These are phyloP conservation scores for Ceratobasidium sp. DNA, from an alignment of 1,284 basidiomycete genomes.

Conservation along the genomic window DNA sequence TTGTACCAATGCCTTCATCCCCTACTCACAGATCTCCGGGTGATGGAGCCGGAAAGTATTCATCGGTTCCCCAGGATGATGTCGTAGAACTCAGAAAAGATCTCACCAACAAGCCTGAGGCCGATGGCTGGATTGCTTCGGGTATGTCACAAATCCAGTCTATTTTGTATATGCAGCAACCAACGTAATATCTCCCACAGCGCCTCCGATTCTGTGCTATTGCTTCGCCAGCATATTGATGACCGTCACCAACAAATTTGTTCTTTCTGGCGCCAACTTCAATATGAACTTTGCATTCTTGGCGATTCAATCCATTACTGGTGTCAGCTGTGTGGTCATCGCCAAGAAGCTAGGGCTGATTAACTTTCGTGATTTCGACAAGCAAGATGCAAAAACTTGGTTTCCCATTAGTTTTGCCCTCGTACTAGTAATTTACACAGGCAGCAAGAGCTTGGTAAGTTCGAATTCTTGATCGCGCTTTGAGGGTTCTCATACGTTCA, in stretches of 20 bases:
- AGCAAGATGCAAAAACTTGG: constrained; percentile 88
- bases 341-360: constrained; percentile 86
- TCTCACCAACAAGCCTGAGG: constrained; percentile 55
- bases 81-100: constrained; percentile 67
- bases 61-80: constrained; percentile 51
- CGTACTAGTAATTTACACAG: constrained; percentile 96
- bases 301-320: constrained; percentile 88
- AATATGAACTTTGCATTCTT: constrained; percentile 97
- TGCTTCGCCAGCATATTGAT: constrained; percentile 94
- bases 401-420: constrained; percentile 92
- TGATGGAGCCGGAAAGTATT: constrained; percentile 13
- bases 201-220: constrained; percentile 84
- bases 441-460: constrained; percentile 89
- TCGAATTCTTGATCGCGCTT: constrained; percentile 11
- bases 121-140: constrained; percentile 27
- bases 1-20: constrained; percentile 41
- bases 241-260: constrained; percentile 99
- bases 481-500: not conserved
- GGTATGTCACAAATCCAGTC: constrained; percentile 3
- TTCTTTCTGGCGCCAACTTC: constrained; percentile 91
- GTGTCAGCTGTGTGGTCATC: constrained; percentile 73
- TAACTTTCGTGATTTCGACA: constrained; percentile 84
- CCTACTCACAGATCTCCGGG: constrained; percentile 23
- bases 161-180: not conserved
- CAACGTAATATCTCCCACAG: constrained; percentile 49